Base-by-base conservation (phyloP, 2,329 filamentous ascomycete species). In the Sporothrix mexicana region DNA sequence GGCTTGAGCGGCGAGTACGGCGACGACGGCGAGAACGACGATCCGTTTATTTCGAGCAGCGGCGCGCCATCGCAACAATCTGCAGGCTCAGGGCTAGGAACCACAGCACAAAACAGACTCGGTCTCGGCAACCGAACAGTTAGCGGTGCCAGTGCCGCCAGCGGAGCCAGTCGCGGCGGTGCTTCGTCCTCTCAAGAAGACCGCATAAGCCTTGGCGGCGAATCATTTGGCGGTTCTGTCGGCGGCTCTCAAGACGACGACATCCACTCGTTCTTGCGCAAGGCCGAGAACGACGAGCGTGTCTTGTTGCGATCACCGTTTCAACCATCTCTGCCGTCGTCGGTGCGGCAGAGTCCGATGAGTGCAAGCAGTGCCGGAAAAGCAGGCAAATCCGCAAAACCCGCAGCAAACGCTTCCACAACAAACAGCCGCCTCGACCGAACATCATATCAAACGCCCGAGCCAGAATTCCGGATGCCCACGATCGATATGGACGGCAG, bases 221-320 rank as follows among this genome's bases (percentile, higher is more conserved):
- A 78, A 0, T 82, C 83, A 69, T 78, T 75, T 30, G 80, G 80
- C 43, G 79, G 80, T 73, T 84, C 83, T 76, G 79, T 84, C 51
- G 80, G 77, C 15, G 79, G 77, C n/a, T 88, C 87, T 0, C 86
- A 88, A 76, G 87, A 89, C 72, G 80, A 82, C 77, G 88, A 85
- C 78, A 85, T 89, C 74, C 83, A 85, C 72, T 84, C 86, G 77
- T 89, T 88, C 73, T 80, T 84, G 64, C 83, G 81, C 73, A 84
- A 83, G 73, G 86, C 86, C 70, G 86, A 88, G 66, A 86, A 88
- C 76, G 87, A 89, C 76, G 86, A 88, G 64, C 83, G 85, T 72
- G 83, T 88, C 47, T 87, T 89, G 69, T 78, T 88, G 53, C 82
- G 86, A 25, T 83, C 86, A 41, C 87, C 87, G 0, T 89, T 89